Evolutionary conservation across 495 filamentous ascomycete species (phyloP).

Genomic region (Xylaria curta): DNA sequence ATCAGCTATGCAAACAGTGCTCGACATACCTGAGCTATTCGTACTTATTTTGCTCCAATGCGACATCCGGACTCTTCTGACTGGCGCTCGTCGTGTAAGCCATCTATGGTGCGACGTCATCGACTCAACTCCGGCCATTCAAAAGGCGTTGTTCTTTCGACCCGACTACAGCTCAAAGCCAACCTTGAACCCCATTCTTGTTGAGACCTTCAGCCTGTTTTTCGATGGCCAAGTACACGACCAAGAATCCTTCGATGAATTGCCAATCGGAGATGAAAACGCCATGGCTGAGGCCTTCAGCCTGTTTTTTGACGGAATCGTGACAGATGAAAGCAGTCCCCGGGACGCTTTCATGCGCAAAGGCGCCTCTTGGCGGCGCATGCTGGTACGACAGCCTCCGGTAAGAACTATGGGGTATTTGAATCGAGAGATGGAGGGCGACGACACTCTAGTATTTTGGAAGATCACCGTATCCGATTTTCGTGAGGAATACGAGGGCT

Average conservation of each 20-base stretch:
- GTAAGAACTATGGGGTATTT: not conserved
- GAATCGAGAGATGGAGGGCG: too few relatives aligned
- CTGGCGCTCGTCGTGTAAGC: not conserved
- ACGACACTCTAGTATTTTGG: too few relatives aligned
- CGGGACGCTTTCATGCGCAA: not conserved
- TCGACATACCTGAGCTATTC: not conserved
- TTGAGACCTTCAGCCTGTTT: not conserved
- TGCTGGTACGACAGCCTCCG: not conserved
- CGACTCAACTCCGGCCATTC: not conserved
- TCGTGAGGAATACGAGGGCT: too few relatives aligned
- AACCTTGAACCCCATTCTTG: not conserved
- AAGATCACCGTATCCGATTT: too few relatives aligned
- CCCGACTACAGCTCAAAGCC: not conserved
- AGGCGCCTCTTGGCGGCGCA: not conserved
- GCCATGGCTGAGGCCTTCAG: too few relatives aligned
- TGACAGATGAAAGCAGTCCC: not conserved
- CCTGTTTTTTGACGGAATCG: too few relatives aligned
- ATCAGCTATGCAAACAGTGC: not conserved
- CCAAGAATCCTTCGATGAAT: not conserved
- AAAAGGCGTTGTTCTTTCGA: slow-evolving; percentile 1
- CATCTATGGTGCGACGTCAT: not conserved
- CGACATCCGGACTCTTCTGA: not conserved
- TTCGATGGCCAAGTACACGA: not conserved
- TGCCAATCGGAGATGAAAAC: not conserved
- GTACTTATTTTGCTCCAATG: not conserved